Evolutionary conservation across 164 flowering plant species (phyloP), one percentile per base, ranked within the genome.

Genomic region (Macadamia integrifolia): DNA sequence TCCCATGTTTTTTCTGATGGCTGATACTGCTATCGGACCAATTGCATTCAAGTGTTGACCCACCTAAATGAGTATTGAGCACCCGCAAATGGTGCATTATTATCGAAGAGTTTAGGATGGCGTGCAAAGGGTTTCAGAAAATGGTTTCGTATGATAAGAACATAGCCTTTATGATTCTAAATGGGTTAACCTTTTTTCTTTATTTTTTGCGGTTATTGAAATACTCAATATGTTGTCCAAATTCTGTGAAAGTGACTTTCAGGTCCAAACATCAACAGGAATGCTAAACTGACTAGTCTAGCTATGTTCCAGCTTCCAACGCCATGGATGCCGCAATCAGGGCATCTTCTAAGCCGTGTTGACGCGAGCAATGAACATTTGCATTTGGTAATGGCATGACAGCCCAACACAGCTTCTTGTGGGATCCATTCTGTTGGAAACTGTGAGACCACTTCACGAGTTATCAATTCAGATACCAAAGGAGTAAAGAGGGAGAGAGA

Each of bases 341-440:
- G 57, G 53, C 48, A 11, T 29, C 43, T 13, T 29, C 43, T 13
- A 50, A 68, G 52, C 65, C 71, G 71, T 61, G 71, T 68, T 68
- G 71, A 68, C 65, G 59, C 17, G 6, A 68, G 60, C 57, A 53
- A 53, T 50, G 14, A 50, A 50, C 17, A 50, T 50, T 9, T 50
- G 55, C 17, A 43, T 46, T 28, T 4, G 40, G 7, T 52, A 0
- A 13, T 58, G 17, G 17, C 29, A 52, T 13, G 60, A 59, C 63
- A 63, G 57, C 30, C 30, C 48, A 12, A 65, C 3, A 31, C 67
- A 40, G 60, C 32, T 42, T n/a, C 31, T 50, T 50, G 35, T 49
- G 58, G 67, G 18, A 50, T 29, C 66, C 57, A 53, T 53, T 0
- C 5, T 53, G 57, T 53, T 17, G 17, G 57, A 14, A 11, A 53